Conservation (phyloP, 169 alveolate species). For the Eimeria necatrix region DNA sequence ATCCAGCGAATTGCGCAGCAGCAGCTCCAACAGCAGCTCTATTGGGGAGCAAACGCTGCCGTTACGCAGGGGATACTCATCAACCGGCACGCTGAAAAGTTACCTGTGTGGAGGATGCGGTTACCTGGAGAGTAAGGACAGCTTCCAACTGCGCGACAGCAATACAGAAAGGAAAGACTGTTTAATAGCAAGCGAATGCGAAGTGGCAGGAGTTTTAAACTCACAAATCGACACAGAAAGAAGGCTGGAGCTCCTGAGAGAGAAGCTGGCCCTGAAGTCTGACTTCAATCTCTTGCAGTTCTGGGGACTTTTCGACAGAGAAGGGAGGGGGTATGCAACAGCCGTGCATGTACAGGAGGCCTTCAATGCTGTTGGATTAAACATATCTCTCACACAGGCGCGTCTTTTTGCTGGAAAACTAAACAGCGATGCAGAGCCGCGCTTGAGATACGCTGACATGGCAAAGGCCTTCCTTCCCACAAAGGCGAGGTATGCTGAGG, state of each 20-base stretch:
- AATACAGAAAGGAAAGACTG: neutral
- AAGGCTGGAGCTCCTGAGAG: conserved; percentile 66
- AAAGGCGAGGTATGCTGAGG: conserved; percentile 77
- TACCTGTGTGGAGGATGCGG: conserved; percentile 19
- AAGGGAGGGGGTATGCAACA: conserved; percentile 80
- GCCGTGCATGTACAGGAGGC: conserved; percentile 76
- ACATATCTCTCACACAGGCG: conserved; percentile 72
- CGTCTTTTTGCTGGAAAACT: conserved; percentile 79
- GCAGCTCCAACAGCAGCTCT: conserved; percentile 52
- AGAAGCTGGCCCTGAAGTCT: conserved; percentile 77
- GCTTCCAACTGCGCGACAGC: conserved; percentile 13
- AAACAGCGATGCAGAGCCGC: conserved; percentile 74
- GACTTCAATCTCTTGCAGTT: conserved; percentile 78
- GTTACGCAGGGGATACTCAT: conserved; percentile 45
- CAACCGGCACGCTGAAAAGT: conserved; percentile 12
- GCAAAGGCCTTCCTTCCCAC: conserved; percentile 79
- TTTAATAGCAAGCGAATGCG: conserved; percentile 67
- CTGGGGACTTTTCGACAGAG: conserved; percentile 80
- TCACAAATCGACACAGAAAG: conserved; percentile 78
- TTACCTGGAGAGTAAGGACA: conserved; percentile 34
- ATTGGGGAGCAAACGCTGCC: neutral
- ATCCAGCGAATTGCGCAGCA: conserved; percentile 34
- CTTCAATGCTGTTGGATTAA: conserved; percentile 65
- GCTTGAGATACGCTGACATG: conserved; percentile 79
- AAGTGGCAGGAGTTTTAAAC: conserved; percentile 67